phyloP scores from a whole-genome alignment of 1,284 basidiomycete species.

The Cryptococcus depauperatus region DNA sequence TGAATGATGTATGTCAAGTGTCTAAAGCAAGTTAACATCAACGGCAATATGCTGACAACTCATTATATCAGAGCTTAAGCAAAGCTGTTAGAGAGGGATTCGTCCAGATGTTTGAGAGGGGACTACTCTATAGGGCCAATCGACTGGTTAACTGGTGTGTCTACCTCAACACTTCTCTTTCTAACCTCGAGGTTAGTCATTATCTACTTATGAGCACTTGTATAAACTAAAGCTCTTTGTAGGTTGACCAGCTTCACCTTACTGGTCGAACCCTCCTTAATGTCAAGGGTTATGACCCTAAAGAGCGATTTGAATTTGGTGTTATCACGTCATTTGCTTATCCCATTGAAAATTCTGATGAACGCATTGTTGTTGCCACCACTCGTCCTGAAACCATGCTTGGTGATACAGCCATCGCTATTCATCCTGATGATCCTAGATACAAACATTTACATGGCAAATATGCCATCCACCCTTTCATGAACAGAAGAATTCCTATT shows the following conservation, averaged over 20 bases:
- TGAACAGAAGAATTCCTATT: conserved; percentile 79
- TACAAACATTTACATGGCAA: conserved; percentile 96
- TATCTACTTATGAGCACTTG: background rate
- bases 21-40: background rate
- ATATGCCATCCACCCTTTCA: conserved; percentile 84
- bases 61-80: conserved; percentile 55
- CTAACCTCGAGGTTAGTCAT: conserved; percentile 73
- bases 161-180: conserved; percentile 88
- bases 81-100: conserved; percentile 90
- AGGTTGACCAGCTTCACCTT: conserved; percentile 93
- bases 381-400: conserved; percentile 99
- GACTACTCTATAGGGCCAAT: conserved; percentile 91
- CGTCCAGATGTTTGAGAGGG: conserved; percentile 84
- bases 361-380: conserved; percentile 88
- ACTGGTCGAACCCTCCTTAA: conserved; percentile 76
- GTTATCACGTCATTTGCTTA: conserved; percentile 95
- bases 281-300: conserved; percentile 88
- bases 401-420: conserved; percentile 94
- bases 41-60: background rate
- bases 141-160: conserved; percentile 99
- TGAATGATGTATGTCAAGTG: conserved; percentile 80
- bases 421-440: conserved; percentile 88
- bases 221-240: background rate
- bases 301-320: conserved; percentile 96
- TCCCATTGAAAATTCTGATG: conserved; percentile 77